Evolutionary conservation across 2,329 filamentous ascomycete species (phyloP).

Genomic region (Sporothrix luriei): DNA sequence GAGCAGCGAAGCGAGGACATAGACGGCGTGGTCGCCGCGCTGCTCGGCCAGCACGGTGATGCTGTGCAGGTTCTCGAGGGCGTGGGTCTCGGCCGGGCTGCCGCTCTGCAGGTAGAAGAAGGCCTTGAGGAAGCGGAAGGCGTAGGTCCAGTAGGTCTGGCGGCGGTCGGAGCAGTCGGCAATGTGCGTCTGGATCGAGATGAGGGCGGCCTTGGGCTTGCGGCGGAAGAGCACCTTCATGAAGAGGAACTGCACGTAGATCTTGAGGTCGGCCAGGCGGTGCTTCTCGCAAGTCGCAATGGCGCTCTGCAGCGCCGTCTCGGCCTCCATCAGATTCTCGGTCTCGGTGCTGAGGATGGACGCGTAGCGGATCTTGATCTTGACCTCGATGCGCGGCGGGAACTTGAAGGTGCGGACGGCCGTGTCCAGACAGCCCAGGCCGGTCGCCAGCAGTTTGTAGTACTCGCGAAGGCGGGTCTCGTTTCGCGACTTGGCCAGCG

Average conservation of each 20-base stretch:
- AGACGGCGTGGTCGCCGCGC: slow-evolving; percentile 64
- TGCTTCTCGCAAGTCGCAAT: slow-evolving; percentile 69
- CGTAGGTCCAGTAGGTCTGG: slow-evolving; percentile 77
- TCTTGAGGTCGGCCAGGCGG: slow-evolving; percentile 68
- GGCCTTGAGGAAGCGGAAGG: slow-evolving; percentile 72
- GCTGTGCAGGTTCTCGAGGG: slow-evolving; percentile 68
- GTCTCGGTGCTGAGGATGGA: slow-evolving; percentile 73
- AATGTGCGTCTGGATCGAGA: slow-evolving; percentile 69
- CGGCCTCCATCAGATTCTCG: slow-evolving; percentile 72
- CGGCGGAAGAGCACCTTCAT: slow-evolving; percentile 70
- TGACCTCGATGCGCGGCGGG: slow-evolving; percentile 67
- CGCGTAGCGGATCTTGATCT: slow-evolving; percentile 70
- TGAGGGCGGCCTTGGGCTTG: slow-evolving; percentile 72
- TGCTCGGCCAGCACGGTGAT: slow-evolving; percentile 62
- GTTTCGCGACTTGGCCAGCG: slow-evolving; percentile 54
- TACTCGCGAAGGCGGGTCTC: slow-evolving; percentile 63
- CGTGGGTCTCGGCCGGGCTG: slow-evolving; percentile 62
- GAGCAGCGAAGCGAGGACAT: slow-evolving; percentile 65
- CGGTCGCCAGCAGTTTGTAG: slow-evolving; percentile 71
- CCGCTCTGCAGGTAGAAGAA: slow-evolving; percentile 67
- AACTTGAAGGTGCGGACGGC: slow-evolving; percentile 64
- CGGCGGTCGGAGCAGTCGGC: slow-evolving; percentile 65
- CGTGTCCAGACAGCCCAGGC: slow-evolving; percentile 71
- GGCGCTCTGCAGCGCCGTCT: slow-evolving; percentile 71
- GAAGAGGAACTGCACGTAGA: slow-evolving; percentile 74